phyloP scores from a whole-genome alignment of 2,329 filamentous ascomycete species.

The Cytospora chrysosperma region DNA sequence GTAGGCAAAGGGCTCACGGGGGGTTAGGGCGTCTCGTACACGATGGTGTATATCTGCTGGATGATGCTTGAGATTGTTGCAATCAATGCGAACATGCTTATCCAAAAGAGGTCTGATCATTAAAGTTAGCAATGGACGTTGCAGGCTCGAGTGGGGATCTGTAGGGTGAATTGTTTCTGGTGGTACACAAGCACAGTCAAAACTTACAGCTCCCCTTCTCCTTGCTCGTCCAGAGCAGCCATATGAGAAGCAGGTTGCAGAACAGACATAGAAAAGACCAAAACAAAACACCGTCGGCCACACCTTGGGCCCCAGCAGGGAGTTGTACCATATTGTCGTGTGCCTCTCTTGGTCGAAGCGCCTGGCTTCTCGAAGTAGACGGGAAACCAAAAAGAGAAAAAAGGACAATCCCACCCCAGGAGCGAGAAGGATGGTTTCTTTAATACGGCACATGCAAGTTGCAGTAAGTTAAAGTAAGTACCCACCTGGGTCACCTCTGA shows the following conservation, averaged over 20 bases:
- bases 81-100: constrained; percentile 6
- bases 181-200: not conserved
- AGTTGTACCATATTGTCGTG: constrained; percentile 19
- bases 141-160: not conserved
- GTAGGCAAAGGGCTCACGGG: not conserved
- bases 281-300: constrained; percentile 9
- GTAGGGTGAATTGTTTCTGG: not conserved
- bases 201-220: constrained; percentile 23
- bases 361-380: not conserved
- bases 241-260: constrained; percentile 16
- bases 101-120: constrained; percentile 14
- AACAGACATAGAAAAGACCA: constrained; percentile 9
- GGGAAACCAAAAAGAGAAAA: not conserved
- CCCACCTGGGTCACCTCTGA: not conserved
- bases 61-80: constrained; percentile 18
- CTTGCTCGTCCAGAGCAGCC: constrained; percentile 21
- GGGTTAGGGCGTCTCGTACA: constrained; percentile 3
- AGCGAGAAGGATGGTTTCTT: not conserved
- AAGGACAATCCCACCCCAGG: not conserved
- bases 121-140: not conserved
- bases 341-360: not conserved
- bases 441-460: not conserved
- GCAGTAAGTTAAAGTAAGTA: not conserved
- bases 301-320: constrained; percentile 17
- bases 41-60: constrained; percentile 11